These are phyloP conservation scores for Zygoascus sp. DNA, from an alignment of 1,139 yeast species.

Conservation along the genomic window DNA sequence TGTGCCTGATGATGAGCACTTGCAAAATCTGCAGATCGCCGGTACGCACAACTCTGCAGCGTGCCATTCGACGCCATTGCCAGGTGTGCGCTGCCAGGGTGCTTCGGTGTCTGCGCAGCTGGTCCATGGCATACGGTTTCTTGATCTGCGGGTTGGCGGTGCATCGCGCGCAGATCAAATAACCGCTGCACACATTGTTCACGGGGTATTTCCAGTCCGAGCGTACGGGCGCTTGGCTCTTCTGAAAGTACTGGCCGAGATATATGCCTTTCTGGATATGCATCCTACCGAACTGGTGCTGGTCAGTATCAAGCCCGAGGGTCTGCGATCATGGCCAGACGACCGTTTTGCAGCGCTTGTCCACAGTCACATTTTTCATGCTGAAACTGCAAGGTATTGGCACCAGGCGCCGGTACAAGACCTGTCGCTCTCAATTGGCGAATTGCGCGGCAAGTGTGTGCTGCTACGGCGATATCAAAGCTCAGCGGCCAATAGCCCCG, in stretches of 20 bases:
- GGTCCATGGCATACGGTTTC: constrained; percentile 66
- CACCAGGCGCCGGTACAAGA: constrained; percentile 33
- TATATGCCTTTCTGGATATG: constrained; percentile 51
- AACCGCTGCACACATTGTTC: constrained; percentile 56
- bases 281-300: constrained; percentile 59
- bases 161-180: constrained; percentile 72
- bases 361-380: constrained; percentile 51
- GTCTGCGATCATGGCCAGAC: constrained; percentile 58
- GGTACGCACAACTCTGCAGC: constrained; percentile 84
- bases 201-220: constrained; percentile 76
- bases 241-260: constrained; percentile 58
- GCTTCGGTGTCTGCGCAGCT: constrained; percentile 57
- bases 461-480: constrained; percentile 71
- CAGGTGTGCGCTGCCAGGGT: constrained; percentile 77
- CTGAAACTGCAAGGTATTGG: constrained; percentile 60
- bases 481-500: constrained; percentile 38
- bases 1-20: constrained; percentile 47
- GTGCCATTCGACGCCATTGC: constrained; percentile 58
- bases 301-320: constrained; percentile 72
- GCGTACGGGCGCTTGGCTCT: too few species aligned
- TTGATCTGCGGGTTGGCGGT: constrained; percentile 64
- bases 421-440: constrained; percentile 57
- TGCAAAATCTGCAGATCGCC: constrained; percentile 60
- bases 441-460: constrained; percentile 61
- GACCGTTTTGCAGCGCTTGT: constrained; percentile 69